Base-by-base conservation (phyloP, 2,329 filamentous ascomycete genomes). In the Hypomyces rosellus region DNA sequence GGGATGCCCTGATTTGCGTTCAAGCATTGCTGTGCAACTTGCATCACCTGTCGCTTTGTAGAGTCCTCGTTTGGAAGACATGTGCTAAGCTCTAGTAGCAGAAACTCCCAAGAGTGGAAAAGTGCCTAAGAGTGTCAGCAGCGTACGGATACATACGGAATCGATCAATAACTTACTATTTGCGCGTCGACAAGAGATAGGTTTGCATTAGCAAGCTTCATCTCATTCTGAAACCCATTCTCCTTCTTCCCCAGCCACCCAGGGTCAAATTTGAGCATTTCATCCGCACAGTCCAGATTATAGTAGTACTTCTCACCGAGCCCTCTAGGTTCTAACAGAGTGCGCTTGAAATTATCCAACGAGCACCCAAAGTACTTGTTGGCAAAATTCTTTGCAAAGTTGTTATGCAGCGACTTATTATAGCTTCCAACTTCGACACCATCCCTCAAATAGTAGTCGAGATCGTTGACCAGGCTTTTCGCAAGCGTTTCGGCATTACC, bases 141-240 rank as follows among this genome's bases (percentile, higher is more conserved):
- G 6, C 25, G 9, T 30, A 11, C 25, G 9, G 25, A 5, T 30
- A 11, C 8, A 30, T 11, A 30, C 6, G 6, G 25, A 30, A 30
- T 30, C 25, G 8, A 6, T 6, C 5, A 5, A 45, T 22, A 25
- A 51, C 84, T 70, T 74, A 88, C 84, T 57, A 93, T 85, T 71
- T 99, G 90, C 20, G 92, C 88, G 65, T 97, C 90, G 34, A 99
- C 89, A 34, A 96, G 75, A 20, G 91, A 95, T 47, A 99, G 68
- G 66, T 99, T 97, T 55, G 86, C 74, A 66, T 99, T 99, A 39
- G 92, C 93, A 54, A 84, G 83, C 61, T 85, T 81, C 69, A 99
- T 85, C 64, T 99, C 93, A 45, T 81, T 79, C 54, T 80, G 78
- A 69, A 95, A 95, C 0, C 91, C 91, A 60, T 85, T 80, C 49